These are phyloP conservation scores for Trichoderma brevicompactum DNA, from an alignment of 2,329 filamentous ascomycete genomes.

Conservation along the genomic window DNA sequence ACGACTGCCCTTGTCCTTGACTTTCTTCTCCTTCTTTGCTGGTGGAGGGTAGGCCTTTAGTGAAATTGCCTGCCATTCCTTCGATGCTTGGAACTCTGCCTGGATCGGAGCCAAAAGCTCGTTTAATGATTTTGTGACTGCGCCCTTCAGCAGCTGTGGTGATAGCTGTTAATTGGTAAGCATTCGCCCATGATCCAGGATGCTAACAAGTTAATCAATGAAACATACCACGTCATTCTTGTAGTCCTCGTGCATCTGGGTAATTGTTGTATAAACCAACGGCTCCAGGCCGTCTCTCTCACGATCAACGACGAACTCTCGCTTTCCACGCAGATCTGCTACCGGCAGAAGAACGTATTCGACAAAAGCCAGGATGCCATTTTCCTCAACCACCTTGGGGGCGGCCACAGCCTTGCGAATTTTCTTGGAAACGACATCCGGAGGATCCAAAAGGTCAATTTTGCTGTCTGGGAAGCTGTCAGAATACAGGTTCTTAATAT, in stretches of 20 bases:
- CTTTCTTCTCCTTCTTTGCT: slow-evolving; percentile 74
- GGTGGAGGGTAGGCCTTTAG: slow-evolving; percentile 79
- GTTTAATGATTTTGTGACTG: slow-evolving; percentile 73
- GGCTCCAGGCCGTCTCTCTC: slow-evolving; percentile 69
- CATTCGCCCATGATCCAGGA: background rate
- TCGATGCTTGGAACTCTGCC: slow-evolving; percentile 67
- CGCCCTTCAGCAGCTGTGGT: slow-evolving; percentile 87
- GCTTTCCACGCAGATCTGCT: slow-evolving; percentile 63
- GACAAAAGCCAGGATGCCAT: slow-evolving; percentile 84
- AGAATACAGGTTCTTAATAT: background rate
- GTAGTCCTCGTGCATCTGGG: slow-evolving; percentile 80
- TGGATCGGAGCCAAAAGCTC: slow-evolving; percentile 79
- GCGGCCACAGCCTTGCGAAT: slow-evolving; percentile 81
- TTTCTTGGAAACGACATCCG: slow-evolving; percentile 79
- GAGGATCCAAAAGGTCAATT: slow-evolving; percentile 85
- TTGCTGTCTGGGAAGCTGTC: slow-evolving; percentile 66
- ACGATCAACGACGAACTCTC: slow-evolving; percentile 70
- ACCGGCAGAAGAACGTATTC: slow-evolving; percentile 86
- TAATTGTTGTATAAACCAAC: slow-evolving; percentile 77
- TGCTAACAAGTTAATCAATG: background rate
- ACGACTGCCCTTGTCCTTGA: slow-evolving; percentile 73
- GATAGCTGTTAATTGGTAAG: slow-evolving; percentile 56
- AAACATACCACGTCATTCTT: slow-evolving; percentile 71
- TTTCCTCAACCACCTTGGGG: slow-evolving; percentile 77
- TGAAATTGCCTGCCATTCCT: slow-evolving; percentile 75